Evolutionary conservation across 257 asterid species (phyloP), one percentile per base, ranked within the genome.

Genomic region (Ilex aquifolium): DNA sequence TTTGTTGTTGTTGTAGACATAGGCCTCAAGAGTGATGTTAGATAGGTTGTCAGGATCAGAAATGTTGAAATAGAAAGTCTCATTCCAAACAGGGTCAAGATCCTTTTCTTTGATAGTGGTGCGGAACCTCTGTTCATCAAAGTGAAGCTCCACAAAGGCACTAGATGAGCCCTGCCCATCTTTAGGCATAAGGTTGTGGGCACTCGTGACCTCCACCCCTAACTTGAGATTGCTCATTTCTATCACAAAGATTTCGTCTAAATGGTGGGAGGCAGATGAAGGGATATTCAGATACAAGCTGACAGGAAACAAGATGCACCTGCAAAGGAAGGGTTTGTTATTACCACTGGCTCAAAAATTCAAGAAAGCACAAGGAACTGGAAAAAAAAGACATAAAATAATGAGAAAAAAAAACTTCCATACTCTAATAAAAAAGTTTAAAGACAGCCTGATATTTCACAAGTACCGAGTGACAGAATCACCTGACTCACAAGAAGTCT

Each of bases 61-160:
- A 42, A 91, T 66, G 59, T 83, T 86, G 74, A 88, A 86, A 65
- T 74, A 84, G 75, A 88, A 83, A 1, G 92, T 82, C 69, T 91
- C 96, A 3, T 82, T 83, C 98, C 98, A 91, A 61, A 59, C 61
- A 0, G 96, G 98, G 61, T 85, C 65, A 14, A 91, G 88, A 72
- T 91, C 96, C 65, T 86, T 91, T 49, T 86, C 95, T 62, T 88
- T 88, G 57, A 85, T 63, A n/a, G 90, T 74, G 57, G 98, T 86
- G 32, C 83, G 95, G n/a, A 78, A 85, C 55, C 79, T 91, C 78
- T 86, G 96, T 31, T 74, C 85, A 62, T 88, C 95, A 46, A 85
- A 88, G 15, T 78, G 75, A 50, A 91, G 91, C 77, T 91, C 98
- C 63, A 91, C 96, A 56, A 75, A 88, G 39, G 92, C 71, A 62